Percentiles rank a stretch among this genome's conserved stretches.
Conservation (phyloP, 768 basidiomycete species). For the Russula lepida region DNA sequence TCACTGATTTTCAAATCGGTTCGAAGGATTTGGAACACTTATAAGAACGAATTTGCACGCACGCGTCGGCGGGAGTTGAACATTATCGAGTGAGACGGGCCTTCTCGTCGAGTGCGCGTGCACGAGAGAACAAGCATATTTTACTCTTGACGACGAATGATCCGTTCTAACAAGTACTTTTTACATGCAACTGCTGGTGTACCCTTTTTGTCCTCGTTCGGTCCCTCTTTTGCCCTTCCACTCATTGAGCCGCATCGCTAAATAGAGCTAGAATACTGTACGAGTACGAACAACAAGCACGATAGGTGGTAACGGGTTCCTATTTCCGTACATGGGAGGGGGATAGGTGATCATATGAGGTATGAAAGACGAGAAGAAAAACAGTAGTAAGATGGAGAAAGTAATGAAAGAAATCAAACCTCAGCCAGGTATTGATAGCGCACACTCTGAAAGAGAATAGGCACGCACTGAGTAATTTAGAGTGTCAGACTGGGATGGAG, state of each 20-base stretch:
- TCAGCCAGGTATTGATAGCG: too few species aligned
- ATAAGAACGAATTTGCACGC: slow-evolving; percentile 91
- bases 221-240: neutral
- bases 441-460: too few species aligned
- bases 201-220: neutral
- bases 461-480: too few species aligned
- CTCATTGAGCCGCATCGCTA: neutral
- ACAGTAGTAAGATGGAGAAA: too few species aligned
- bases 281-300: slow-evolving; percentile 9
- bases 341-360: too few species aligned
- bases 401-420: too few species aligned
- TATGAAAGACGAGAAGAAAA: too few species aligned
- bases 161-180: neutral
- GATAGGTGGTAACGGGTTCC: neutral
- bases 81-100: slow-evolving; percentile 53
- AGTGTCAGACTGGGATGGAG: too few species aligned
- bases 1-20: neutral
- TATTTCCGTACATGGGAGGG: too few species aligned
- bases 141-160: neutral
- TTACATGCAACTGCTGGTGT: neutral
- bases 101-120: neutral
- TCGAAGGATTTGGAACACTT: slow-evolving; percentile 89
- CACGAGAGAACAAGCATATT: neutral
- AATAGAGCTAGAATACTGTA: slow-evolving; percentile 18
- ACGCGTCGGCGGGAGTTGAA: slow-evolving; percentile 68